phyloP scores from a whole-genome alignment of 768 basidiomycete species.

The Tulasnella sp. region DNA sequence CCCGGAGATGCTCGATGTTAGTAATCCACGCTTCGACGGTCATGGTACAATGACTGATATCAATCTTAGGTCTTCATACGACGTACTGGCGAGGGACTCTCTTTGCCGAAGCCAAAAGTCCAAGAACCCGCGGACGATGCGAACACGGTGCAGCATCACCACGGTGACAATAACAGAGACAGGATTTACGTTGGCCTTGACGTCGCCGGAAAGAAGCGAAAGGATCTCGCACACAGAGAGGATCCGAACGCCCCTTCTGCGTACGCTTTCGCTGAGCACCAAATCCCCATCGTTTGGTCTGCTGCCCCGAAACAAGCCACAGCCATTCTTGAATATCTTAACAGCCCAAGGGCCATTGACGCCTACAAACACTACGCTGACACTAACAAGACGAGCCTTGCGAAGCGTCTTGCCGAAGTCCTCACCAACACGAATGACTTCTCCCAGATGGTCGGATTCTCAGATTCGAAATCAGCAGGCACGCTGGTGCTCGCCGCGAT shows the following conservation, averaged over 20 bases:
- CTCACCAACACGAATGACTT: slow-evolving; percentile 44
- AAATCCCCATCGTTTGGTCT: slow-evolving; percentile 44
- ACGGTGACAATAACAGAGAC: slow-evolving; percentile 38
- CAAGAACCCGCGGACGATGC: slow-evolving; percentile 35
- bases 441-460: slow-evolving; percentile 54
- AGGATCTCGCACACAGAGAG: slow-evolving; percentile 50
- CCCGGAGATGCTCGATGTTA: slow-evolving; percentile 49
- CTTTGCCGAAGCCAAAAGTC: slow-evolving; percentile 32
- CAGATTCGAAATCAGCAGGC: slow-evolving; percentile 48
- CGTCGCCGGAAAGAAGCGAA: slow-evolving; percentile 61
- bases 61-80: slow-evolving; percentile 46
- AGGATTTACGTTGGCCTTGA: slow-evolving; percentile 55
- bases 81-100: slow-evolving; percentile 46
- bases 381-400: slow-evolving; percentile 44
- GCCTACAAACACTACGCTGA: slow-evolving; percentile 53
- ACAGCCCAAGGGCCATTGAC: slow-evolving; percentile 45
- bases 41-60: not conserved
- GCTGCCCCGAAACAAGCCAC: slow-evolving; percentile 38
- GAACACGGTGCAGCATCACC: slow-evolving; percentile 37
- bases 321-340: slow-evolving; percentile 48
- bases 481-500: slow-evolving; percentile 51
- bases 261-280: slow-evolving; percentile 37
- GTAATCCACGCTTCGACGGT: not conserved
- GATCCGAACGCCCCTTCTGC: slow-evolving; percentile 40
- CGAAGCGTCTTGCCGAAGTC: slow-evolving; percentile 44